Evolutionary conservation across 108 stramenopile genomes (phyloP).

Genomic region (Seminavis robusta): DNA sequence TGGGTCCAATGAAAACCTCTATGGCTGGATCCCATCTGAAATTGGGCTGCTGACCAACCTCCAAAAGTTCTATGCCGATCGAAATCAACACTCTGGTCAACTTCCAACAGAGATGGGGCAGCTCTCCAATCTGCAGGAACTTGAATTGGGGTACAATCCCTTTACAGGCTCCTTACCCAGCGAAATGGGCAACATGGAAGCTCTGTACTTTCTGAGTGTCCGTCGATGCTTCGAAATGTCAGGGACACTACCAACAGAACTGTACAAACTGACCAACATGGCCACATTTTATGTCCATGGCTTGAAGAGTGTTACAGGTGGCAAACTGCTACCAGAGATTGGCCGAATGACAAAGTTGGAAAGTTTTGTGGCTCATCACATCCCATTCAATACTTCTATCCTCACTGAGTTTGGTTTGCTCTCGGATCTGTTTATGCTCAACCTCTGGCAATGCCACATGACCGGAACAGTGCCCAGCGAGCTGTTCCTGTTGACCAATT

Average conservation of each 20-base stretch:
- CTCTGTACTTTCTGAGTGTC: constrained; percentile 10
- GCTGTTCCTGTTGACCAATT: too few relatives aligned
- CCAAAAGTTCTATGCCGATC: constrained; percentile 37
- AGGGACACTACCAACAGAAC: constrained; percentile 34
- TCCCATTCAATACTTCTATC: too few relatives aligned
- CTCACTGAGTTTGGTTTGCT: constrained; percentile 3
- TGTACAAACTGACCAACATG: constrained; percentile 27
- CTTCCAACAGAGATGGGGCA: constrained; percentile 41
- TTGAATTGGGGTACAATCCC: constrained; percentile 46
- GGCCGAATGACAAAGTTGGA: too few relatives aligned
- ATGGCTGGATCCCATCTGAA: too few relatives aligned
- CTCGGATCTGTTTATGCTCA: constrained; percentile 30
- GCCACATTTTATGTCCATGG: too few relatives aligned
- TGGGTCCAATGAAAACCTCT: too few relatives aligned
- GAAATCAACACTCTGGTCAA: constrained; percentile 36
- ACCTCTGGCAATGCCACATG: too few relatives aligned
- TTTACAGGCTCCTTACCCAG: constrained; percentile 44
- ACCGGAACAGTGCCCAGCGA: constrained; percentile 49
- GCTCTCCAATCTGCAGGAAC: constrained; percentile 36
- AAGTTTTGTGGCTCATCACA: too few relatives aligned
- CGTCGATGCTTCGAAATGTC: constrained; percentile 41
- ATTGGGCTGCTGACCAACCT: constrained; percentile 57
- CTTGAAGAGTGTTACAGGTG: too few relatives aligned
- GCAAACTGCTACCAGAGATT: too few relatives aligned
- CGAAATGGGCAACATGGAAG: constrained; percentile 31